A percentile compares a stretch with the other conserved stretches of the same genome.
Evolutionary conservation across 495 filamentous ascomycete species (phyloP).

Genomic region (Aspergillus taichungensis): DNA sequence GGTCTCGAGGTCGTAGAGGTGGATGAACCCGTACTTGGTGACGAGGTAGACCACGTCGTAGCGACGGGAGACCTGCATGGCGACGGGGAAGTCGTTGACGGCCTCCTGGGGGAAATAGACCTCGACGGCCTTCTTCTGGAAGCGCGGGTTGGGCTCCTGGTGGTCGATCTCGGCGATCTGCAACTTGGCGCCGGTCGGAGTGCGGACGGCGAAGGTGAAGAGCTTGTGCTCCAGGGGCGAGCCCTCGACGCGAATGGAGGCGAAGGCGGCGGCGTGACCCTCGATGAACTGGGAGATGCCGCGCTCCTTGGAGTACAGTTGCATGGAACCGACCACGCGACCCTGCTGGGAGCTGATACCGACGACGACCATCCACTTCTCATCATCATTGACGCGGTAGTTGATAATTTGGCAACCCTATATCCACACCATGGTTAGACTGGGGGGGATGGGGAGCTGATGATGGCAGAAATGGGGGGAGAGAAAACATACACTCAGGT

Average conservation of each 20-base stretch:
- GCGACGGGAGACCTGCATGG: conserved; percentile 91
- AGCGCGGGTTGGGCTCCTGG: conserved; percentile 72
- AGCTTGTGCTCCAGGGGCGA: conserved; percentile 86
- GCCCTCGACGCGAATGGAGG: conserved; percentile 77
- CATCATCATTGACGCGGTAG: conserved; percentile 91
- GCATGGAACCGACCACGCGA: conserved; percentile 90
- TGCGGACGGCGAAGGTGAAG: conserved; percentile 92
- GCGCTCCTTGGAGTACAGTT: conserved; percentile 90
- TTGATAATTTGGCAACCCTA: conserved; percentile 98
- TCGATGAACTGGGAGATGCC: conserved; percentile 97
- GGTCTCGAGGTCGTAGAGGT: conserved; percentile 94
- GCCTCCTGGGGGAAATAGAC: conserved; percentile 96
- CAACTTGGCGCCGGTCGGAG: conserved; percentile 81
- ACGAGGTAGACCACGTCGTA: conserved; percentile 96
- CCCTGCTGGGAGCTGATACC: conserved; percentile 91
- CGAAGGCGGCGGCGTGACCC: conserved; percentile 94
- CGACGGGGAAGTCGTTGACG: conserved; percentile 93
- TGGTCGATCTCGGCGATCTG: conserved; percentile 98
- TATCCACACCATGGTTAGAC: background rate
- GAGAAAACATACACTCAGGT: conserved; percentile 60
- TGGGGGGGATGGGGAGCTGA: no score
- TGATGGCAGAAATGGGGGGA: background rate
- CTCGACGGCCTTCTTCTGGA: conserved; percentile 91
- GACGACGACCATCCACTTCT: conserved; percentile 96
- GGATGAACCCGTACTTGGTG: conserved; percentile 98